Base-by-base conservation (phyloP, 2,329 filamentous ascomycete species). In the Cercospora sesami region DNA sequence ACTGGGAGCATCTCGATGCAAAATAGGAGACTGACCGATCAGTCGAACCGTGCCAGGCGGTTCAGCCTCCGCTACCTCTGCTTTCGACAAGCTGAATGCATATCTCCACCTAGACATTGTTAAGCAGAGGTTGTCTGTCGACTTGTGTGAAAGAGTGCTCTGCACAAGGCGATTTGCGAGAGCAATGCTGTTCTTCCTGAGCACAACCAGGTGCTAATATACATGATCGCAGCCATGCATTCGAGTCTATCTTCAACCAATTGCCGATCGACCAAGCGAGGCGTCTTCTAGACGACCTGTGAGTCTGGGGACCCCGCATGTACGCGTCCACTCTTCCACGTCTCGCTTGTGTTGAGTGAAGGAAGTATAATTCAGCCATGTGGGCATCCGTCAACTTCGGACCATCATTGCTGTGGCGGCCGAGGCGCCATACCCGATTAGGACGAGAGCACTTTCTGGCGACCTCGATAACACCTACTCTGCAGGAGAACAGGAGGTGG, bases 21-120 rank as follows among this genome's bases (percentile, higher is more conserved):
- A n/a, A 1, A n/a, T 39, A 39, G 33, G 7, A 16, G n/a, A 65
- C 76, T 57, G 74, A 80, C 80, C 80, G 57, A 81, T 75, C 10
- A 82, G 74, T 21, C 74, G 75, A 3, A 77, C 73, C 10, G 80
- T 82, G 14, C 80, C 80, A 18, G 80, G 80, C 5, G 80, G 80
- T 63, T 76, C 78, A 8, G 78, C 78, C 64, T 77, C 76, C 28
- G 70, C 73, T 10, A 82, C 76, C 67, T 81, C 78, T 28, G 77
- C 73, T 65, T 81, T 81, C 1, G 80, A 79, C 16, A 82, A 70
- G 10, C 73, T 73, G 65, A 81, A 81, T 0, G 79, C 80, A 64
- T 75, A 72, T 33, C 69, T 73, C 70, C 79, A 76, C 30, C 74
- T 72, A 42, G 77, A 73, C 80, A 81, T 81, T 21, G 23, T 72